Evolutionary conservation across 345 rosid genomes (phyloP).

Genomic region (Eucalyptus pauciflora): DNA sequence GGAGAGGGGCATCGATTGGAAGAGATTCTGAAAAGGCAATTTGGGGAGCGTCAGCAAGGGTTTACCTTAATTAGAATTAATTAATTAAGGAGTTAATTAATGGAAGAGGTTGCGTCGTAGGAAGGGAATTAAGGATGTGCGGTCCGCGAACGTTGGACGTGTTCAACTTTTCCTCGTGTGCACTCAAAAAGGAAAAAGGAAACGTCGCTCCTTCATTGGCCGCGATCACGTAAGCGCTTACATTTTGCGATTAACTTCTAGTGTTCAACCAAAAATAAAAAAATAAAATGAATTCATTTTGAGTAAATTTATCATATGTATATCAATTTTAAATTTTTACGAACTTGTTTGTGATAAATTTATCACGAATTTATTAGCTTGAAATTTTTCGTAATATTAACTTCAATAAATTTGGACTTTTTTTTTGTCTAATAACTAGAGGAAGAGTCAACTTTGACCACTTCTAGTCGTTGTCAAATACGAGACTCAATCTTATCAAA

Average conservation of each 20-base stretch:
- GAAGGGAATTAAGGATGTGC: neutral
- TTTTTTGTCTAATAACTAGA: neutral
- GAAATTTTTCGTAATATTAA: neutral
- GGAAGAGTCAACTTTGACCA: neutral
- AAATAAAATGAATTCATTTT: too few species aligned
- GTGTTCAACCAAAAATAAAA: neutral
- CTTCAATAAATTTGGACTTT: neutral
- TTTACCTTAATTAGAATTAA: neutral
- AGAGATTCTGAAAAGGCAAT: neutral
- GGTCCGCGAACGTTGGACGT: neutral
- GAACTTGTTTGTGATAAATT: too few species aligned
- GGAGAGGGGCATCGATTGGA: neutral
- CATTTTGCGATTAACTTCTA: neutral
- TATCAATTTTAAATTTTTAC: too few species aligned
- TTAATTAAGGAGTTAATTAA: neutral
- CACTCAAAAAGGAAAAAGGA: neutral
- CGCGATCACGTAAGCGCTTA: neutral
- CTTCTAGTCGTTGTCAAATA: accelerated
- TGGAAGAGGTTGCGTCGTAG: neutral
- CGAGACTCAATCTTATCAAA: neutral
- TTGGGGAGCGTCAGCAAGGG: neutral
- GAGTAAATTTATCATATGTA: too few species aligned
- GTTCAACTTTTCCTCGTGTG: neutral
- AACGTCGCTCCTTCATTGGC: neutral
- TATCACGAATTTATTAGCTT: accelerated